Percentiles rank a stretch among this genome's conserved stretches.
These are phyloP conservation scores for Orbilia javanica DNA, from an alignment of 2,329 filamentous ascomycete species.

Conservation along the genomic window DNA sequence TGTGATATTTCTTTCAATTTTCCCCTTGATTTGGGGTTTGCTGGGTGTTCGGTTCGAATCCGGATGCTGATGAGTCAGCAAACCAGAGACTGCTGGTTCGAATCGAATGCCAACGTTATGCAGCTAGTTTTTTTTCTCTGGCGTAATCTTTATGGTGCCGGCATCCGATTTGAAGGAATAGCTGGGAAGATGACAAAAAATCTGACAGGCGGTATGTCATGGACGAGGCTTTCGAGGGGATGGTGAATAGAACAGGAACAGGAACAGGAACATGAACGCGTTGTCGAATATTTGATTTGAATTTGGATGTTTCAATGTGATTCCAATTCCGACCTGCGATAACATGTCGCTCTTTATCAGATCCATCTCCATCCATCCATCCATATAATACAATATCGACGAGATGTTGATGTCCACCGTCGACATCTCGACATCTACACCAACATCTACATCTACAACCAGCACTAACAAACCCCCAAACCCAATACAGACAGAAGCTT, in stretches of 20 bases:
- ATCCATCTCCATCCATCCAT: not conserved
- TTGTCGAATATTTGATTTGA: too few species aligned
- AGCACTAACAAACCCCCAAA: not conserved
- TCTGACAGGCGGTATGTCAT: not conserved
- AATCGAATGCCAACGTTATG: not conserved
- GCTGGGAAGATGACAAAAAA: constrained; percentile 19
- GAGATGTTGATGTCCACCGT: too few species aligned
- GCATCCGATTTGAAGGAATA: not conserved
- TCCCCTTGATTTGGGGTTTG: not conserved
- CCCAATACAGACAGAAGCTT: not conserved
- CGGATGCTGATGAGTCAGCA: constrained; percentile 16
- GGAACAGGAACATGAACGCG: not conserved
- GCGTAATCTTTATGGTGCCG: not conserved
- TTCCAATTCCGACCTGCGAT: constrained; percentile 7
- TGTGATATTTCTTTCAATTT: constrained; percentile 37
- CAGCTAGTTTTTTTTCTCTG: not conserved
- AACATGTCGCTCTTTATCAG: not conserved
- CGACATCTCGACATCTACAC: not conserved
- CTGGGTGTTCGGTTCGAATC: not conserved
- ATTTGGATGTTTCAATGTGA: not conserved
- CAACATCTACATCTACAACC: not conserved
- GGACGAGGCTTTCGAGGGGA: not conserved
- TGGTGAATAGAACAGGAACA: too few species aligned
- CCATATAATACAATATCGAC: too few species aligned
- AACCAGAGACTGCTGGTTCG: not conserved